Evolutionary conservation across 2,329 filamentous ascomycete species (phyloP).

Genomic region (Fusarium continuum): DNA sequence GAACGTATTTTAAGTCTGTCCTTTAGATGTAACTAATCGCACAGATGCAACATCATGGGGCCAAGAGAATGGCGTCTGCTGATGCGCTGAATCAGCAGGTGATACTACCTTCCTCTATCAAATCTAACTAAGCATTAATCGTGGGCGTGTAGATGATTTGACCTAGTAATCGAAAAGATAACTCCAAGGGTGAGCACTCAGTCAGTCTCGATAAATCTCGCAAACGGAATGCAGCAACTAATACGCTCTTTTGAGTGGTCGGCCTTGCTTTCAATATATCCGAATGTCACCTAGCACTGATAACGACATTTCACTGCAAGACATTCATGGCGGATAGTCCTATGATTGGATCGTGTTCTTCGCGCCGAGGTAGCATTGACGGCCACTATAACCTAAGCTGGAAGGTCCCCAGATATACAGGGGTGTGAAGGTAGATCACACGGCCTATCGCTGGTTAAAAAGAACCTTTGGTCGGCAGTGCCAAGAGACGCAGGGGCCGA

Average conservation of each 20-base stretch:
- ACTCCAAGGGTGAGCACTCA: too few relatives aligned
- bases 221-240: too few relatives aligned
- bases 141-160: too few relatives aligned
- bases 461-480: constrained; percentile 1
- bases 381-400: constrained; percentile 12
- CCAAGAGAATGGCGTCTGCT: too few relatives aligned
- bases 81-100: too few relatives aligned
- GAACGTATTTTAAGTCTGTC: too few relatives aligned
- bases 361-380: constrained; percentile 1
- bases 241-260: background rate
- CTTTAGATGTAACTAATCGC: too few relatives aligned
- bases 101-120: too few relatives aligned
- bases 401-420: constrained; percentile 18
- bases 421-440: constrained; percentile 12
- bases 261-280: background rate
- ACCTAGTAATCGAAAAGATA: too few relatives aligned
- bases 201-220: constrained; percentile 11
- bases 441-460: constrained; percentile 10
- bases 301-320: background rate
- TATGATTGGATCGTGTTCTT: background rate
- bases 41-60: too few relatives aligned
- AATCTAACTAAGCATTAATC: too few relatives aligned
- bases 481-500: constrained; percentile 24
- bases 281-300: background rate
- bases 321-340: background rate